Conservation (phyloP, 1,139 yeast genomes). For the Magnusiomyces sp. region DNA sequence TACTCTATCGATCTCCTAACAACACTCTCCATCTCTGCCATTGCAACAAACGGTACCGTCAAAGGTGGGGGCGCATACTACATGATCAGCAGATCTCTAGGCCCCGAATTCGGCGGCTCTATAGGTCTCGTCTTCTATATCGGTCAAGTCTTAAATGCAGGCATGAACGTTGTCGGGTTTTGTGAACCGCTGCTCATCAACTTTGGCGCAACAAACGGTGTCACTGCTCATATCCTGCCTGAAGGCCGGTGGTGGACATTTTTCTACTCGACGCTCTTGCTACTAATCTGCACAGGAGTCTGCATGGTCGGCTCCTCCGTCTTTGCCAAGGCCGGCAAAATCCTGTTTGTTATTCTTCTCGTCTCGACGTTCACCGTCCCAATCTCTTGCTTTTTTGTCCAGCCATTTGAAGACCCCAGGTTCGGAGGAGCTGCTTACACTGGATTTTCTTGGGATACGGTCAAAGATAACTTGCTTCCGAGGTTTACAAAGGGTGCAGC, state of each 20-base stretch:
- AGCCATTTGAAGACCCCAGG: slow-evolving; percentile 48
- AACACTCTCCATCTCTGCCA: slow-evolving; percentile 66
- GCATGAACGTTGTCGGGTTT: slow-evolving; percentile 73
- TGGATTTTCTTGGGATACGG: slow-evolving; percentile 63
- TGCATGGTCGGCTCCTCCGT: slow-evolving; percentile 75
- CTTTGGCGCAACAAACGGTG: slow-evolving; percentile 53
- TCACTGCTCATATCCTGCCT: slow-evolving; percentile 45
- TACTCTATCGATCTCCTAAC: slow-evolving; percentile 60
- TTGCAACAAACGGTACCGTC: slow-evolving; percentile 76
- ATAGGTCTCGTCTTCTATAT: slow-evolving; percentile 70
- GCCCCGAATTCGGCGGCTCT: slow-evolving; percentile 83
- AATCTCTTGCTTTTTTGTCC: slow-evolving; percentile 55
- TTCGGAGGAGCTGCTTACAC: slow-evolving; percentile 50
- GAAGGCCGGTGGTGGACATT: slow-evolving; percentile 51
- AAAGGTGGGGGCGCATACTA: slow-evolving; percentile 81
- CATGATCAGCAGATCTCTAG: slow-evolving; percentile 69
- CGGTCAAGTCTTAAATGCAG: slow-evolving; percentile 68
- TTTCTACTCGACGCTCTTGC: slow-evolving; percentile 53
- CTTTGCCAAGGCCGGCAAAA: slow-evolving; percentile 76
- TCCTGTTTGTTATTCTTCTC: slow-evolving; percentile 60
- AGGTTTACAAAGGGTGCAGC: slow-evolving; percentile 83
- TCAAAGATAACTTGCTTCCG: slow-evolving; percentile 61
- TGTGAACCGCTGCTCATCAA: slow-evolving; percentile 64
- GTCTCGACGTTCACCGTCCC: slow-evolving; percentile 79
- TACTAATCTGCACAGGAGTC: slow-evolving; percentile 64